Percentiles rank a stretch among this genome's conserved stretches.
Evolutionary conservation across 768 basidiomycete species (phyloP).

Genomic region (Termitomyces sp.): DNA sequence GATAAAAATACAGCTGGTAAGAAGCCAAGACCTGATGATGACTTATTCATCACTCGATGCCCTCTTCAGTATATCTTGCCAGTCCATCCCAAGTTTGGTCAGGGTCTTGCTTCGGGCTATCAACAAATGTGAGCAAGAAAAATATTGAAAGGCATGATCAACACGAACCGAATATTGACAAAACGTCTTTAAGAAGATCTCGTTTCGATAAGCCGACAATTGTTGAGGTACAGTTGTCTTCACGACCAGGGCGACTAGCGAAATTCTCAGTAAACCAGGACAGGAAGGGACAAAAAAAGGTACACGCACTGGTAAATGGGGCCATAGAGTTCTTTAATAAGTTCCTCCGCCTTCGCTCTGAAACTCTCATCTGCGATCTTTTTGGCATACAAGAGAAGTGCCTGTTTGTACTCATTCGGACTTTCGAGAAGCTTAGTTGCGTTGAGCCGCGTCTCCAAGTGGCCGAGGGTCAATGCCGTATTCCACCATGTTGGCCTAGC

Average conservation of each 20-base stretch:
- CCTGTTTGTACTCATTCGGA: constrained; percentile 77
- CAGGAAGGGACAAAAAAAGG: neutral
- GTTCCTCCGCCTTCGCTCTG: constrained; percentile 81
- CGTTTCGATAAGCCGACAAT: constrained; percentile 73
- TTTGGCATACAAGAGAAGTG: constrained; percentile 71
- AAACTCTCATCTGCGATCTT: constrained; percentile 89
- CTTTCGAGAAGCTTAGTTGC: constrained; percentile 74
- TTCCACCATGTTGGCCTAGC: constrained; percentile 75
- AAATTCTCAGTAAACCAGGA: neutral
- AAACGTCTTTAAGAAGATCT: constrained; percentile 77
- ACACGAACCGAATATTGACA: constrained; percentile 68
- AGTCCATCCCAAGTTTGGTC: constrained; percentile 68
- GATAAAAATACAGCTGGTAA: neutral
- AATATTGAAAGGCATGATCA: neutral
- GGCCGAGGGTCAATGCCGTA: constrained; percentile 77
- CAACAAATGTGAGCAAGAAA: neutral
- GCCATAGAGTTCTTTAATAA: constrained; percentile 86
- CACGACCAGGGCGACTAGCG: constrained; percentile 59
- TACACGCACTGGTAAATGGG: constrained; percentile 82
- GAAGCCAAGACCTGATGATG: neutral
- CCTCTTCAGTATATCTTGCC: constrained; percentile 76
- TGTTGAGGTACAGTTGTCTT: constrained; percentile 60
- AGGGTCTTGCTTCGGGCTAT: constrained; percentile 71
- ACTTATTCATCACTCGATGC: constrained; percentile 45
- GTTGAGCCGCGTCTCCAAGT: constrained; percentile 79